Conservation (phyloP, 2,329 filamentous ascomycete genomes). For the Clathrospora elynae region DNA sequence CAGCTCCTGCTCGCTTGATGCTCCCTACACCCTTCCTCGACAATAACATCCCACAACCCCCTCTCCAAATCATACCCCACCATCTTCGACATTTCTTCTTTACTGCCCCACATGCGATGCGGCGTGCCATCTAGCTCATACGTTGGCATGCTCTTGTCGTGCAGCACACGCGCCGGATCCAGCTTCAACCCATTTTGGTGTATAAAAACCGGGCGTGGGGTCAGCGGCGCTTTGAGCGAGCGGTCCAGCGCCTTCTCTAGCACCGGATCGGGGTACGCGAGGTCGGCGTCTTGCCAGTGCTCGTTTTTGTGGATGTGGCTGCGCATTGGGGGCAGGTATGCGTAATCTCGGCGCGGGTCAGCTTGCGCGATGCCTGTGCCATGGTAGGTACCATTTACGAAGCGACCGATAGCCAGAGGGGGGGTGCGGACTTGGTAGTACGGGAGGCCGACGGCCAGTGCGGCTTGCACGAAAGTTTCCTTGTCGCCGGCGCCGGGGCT, state of each 20-base stretch:
- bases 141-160: constrained; percentile 3
- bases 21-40: constrained; percentile 28
- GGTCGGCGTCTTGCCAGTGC: constrained; percentile 16
- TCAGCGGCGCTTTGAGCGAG: constrained; percentile 6
- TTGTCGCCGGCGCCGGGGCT: constrained; percentile 55
- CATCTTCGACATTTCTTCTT: constrained; percentile 15
- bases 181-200: constrained; percentile 31
- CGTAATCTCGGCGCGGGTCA: constrained; percentile 27
- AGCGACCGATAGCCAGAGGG: constrained; percentile 40
- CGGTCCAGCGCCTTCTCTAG: constrained; percentile 8
- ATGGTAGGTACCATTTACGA: constrained; percentile 15
- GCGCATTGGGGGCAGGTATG: constrained; percentile 21
- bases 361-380: constrained; percentile 26
- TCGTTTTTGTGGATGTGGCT: constrained; percentile 20
- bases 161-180: constrained; percentile 20
- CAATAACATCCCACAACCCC: constrained; percentile 30
- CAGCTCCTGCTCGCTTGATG: constrained; percentile 17
- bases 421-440: constrained; percentile 50
- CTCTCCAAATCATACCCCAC: constrained; percentile 36
- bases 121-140: constrained; percentile 15
- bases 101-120: constrained; percentile 30
- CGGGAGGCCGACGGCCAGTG: constrained; percentile 49
- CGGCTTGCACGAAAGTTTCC: constrained; percentile 56
- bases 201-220: constrained; percentile 25
- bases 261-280: constrained; percentile 1